Percentiles rank a stretch among this genome's conserved stretches.
These are phyloP conservation scores for Pythium vanterpoolii DNA, from an alignment of 352 stramenopile species.

Conservation along the genomic window DNA sequence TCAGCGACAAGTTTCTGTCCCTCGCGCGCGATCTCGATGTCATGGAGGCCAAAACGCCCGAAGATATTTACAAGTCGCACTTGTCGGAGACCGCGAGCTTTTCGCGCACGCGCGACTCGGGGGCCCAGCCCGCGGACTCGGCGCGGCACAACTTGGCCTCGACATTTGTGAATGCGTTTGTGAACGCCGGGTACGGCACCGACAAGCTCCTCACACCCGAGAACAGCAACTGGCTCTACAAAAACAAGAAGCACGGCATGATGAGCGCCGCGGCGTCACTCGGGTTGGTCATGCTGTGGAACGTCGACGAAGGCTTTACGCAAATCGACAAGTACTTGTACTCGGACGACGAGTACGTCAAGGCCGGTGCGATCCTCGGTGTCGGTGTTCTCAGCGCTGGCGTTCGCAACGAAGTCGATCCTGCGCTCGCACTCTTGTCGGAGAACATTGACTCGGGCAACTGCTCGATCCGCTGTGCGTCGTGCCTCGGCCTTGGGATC, in stretches of 20 bases:
- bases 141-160: slow-evolving; percentile 98
- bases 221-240: slow-evolving; percentile 98
- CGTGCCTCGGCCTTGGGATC: slow-evolving; percentile 96
- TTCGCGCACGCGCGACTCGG: slow-evolving; percentile 62
- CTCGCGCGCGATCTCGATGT: slow-evolving; percentile 97
- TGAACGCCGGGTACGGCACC: slow-evolving; percentile 97
- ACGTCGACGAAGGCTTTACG: slow-evolving; percentile 99
- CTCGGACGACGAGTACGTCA: slow-evolving; percentile 97
- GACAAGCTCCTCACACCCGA: slow-evolving; percentile 96
- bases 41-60: slow-evolving; percentile 94
- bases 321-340: slow-evolving; percentile 99
- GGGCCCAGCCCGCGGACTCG: slow-evolving; percentile 91
- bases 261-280: slow-evolving; percentile 97
- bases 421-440: slow-evolving; percentile 94
- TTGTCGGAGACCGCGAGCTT: slow-evolving; percentile 94
- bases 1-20: slow-evolving; percentile 96
- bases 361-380: slow-evolving; percentile 96
- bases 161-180: slow-evolving; percentile 99
- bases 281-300: slow-evolving; percentile 98
- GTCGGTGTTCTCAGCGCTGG: slow-evolving; percentile 94
- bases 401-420: slow-evolving; percentile 97
- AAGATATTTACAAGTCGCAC: slow-evolving; percentile 99
- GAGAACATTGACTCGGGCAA: slow-evolving; percentile 97
- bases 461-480: slow-evolving; percentile 92
- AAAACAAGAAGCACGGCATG: slow-evolving; percentile 99